Conservation (phyloP, 2,329 filamentous ascomycete species). For the Leptodontidium sp. region DNA sequence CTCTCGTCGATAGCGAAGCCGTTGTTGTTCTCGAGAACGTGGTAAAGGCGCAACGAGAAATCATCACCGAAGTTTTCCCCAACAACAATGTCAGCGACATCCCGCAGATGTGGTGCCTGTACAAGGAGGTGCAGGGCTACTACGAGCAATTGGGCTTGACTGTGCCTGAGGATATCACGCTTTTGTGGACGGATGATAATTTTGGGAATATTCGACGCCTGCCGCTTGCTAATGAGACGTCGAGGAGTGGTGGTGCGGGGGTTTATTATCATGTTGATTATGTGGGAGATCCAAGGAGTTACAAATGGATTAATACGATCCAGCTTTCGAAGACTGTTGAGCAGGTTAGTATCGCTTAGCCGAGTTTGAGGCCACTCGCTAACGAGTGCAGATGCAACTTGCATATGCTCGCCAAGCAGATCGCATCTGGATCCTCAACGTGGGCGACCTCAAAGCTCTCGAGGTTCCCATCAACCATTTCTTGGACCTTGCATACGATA, state of each 20-base stretch:
- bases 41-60: slow-evolving; percentile 66
- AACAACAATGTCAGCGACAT: slow-evolving; percentile 53
- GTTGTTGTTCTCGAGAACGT: slow-evolving; percentile 67
- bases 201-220: slow-evolving; percentile 71
- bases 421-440: slow-evolving; percentile 69
- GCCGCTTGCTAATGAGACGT: slow-evolving; percentile 65
- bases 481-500: slow-evolving; percentile 73
- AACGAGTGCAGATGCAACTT: slow-evolving; percentile 61
- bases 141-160: slow-evolving; percentile 65
- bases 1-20: slow-evolving; percentile 60
- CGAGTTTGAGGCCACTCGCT: background rate
- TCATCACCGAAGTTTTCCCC: slow-evolving; percentile 63
- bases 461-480: slow-evolving; percentile 74
- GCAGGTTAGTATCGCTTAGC: slow-evolving; percentile 46
- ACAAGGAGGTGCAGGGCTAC: slow-evolving; percentile 78
- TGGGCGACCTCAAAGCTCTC: slow-evolving; percentile 67
- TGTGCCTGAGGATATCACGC: slow-evolving; percentile 72
- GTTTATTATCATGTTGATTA: slow-evolving; percentile 70
- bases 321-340: slow-evolving; percentile 71
- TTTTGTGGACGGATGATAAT: slow-evolving; percentile 76
- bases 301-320: slow-evolving; percentile 72
- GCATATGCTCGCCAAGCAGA: slow-evolving; percentile 62
- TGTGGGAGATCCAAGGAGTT: slow-evolving; percentile 56
- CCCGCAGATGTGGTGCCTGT: slow-evolving; percentile 77
- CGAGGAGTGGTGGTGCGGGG: slow-evolving; percentile 66